phyloP scores from a whole-genome alignment of 345 rosid species.

The Excoecaria cochinchinensis region DNA sequence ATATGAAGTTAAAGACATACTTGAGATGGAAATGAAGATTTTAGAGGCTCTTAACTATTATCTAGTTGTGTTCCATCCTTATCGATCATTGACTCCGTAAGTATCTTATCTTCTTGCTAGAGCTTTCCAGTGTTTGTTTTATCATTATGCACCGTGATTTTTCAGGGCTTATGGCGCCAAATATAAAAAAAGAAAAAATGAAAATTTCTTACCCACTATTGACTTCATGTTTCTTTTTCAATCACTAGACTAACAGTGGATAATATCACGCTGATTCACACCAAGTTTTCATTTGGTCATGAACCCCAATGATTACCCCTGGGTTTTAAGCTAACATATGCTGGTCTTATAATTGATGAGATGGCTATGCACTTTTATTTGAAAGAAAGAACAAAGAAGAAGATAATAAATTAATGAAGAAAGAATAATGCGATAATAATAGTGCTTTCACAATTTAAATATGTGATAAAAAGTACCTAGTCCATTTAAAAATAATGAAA shows the following conservation, averaged over 20 bases:
- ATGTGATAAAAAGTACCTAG: not conserved
- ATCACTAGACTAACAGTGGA: not conserved
- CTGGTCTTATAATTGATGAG: not conserved
- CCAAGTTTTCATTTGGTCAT: not conserved
- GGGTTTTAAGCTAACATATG: not conserved
- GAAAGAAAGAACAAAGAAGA: not conserved
- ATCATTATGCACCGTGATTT: not conserved
- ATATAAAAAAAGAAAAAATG: not conserved
- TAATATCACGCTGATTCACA: not conserved
- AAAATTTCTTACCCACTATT: not conserved
- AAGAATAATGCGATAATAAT: not conserved
- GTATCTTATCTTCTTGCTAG: constrained; percentile 22
- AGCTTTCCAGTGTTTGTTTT: not conserved
- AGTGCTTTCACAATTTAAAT: not conserved
- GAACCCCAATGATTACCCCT: not conserved
- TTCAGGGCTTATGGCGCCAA: not conserved
- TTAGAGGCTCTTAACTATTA: constrained; percentile 91
- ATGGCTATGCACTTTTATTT: not conserved
- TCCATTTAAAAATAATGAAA: not conserved
- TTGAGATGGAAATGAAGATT: constrained; percentile 98
- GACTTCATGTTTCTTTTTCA: not conserved
- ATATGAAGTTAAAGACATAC: constrained; percentile 83
- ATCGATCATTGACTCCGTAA: constrained; percentile 81
- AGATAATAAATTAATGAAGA: not conserved
- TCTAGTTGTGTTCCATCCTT: constrained; percentile 92